Percentiles rank a stretch among this genome's conserved stretches.
These are phyloP conservation scores for Boletus speciosus DNA, from an alignment of 768 basidiomycete species.

Conservation along the genomic window DNA sequence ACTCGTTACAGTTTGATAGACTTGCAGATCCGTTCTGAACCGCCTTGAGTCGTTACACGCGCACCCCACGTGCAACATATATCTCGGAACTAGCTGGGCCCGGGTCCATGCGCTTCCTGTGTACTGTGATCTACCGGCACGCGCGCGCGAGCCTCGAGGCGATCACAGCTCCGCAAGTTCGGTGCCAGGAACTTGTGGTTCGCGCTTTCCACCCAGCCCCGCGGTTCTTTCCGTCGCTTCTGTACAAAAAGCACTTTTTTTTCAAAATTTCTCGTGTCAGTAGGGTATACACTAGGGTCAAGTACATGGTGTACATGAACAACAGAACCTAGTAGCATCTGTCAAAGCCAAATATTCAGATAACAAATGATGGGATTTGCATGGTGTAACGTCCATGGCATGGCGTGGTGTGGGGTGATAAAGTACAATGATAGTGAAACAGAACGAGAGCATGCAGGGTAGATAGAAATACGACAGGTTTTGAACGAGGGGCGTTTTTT, in stretches of 20 bases:
- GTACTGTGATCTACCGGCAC: too few relatives aligned
- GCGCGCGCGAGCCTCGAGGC: too few relatives aligned
- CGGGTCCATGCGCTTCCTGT: not conserved
- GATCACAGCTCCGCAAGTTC: too few relatives aligned
- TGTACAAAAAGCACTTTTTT: not conserved
- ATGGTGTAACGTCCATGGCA: conserved; percentile 12
- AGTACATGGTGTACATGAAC: conserved; percentile 2
- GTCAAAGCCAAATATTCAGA: conserved; percentile 2
- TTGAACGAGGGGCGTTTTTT: not conserved
- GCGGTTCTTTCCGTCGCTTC: too few relatives aligned
- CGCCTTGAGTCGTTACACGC: not conserved
- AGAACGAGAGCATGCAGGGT: not conserved
- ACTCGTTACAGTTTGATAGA: too few relatives aligned
- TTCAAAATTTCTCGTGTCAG: not conserved
- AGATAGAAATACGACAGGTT: not conserved
- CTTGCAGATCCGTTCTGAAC: not conserved
- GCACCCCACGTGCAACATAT: not conserved
- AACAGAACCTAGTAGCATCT: conserved; percentile 2
- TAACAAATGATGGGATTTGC: conserved; percentile 7
- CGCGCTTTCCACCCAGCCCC: too few relatives aligned
- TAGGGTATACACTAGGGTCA: not conserved
- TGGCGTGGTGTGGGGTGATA: not conserved
- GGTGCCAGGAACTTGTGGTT: too few relatives aligned
- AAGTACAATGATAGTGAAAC: conserved; percentile 16
- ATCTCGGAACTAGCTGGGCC: not conserved